Evolutionary conservation across 495 filamentous ascomycete species (phyloP).

Genomic region (Pyrenula massariospora): DNA sequence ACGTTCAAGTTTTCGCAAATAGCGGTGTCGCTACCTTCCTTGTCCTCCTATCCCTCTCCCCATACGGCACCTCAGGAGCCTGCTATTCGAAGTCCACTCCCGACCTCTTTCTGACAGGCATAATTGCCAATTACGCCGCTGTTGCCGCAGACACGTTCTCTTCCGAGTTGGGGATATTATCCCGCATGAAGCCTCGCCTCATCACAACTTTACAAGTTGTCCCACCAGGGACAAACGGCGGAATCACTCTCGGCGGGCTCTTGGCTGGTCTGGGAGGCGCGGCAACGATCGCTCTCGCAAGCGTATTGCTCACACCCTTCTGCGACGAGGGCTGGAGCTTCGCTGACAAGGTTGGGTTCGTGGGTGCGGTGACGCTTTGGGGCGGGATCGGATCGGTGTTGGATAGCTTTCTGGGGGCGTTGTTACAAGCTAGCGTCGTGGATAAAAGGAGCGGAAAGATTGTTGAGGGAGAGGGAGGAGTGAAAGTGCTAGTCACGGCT

Average conservation of each 20-base stretch:
- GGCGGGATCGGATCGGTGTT: constrained; percentile 69
- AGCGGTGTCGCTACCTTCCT: constrained; percentile 67
- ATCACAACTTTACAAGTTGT: constrained; percentile 72
- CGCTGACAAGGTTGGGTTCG: constrained; percentile 39
- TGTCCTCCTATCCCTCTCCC: constrained; percentile 56
- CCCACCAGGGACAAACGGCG: constrained; percentile 86
- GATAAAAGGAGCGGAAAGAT: constrained; percentile 76
- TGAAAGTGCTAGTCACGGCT: constrained; percentile 46
- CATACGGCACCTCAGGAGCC: background rate
- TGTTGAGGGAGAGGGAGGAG: constrained; percentile 76
- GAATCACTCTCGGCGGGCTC: constrained; percentile 64
- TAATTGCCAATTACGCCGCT: constrained; percentile 74
- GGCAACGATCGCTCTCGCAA: constrained; percentile 53
- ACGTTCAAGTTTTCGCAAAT: constrained; percentile 87
- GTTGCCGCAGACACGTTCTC: constrained; percentile 90
- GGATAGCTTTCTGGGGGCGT: constrained; percentile 76
- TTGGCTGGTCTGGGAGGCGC: constrained; percentile 65
- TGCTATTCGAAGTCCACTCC: background rate
- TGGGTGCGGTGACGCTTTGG: constrained; percentile 52
- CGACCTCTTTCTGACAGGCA: constrained; percentile 38
- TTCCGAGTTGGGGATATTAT: constrained; percentile 88
- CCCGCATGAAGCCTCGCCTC: constrained; percentile 62
- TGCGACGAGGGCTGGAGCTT: constrained; percentile 39
- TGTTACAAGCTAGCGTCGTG: constrained; percentile 77
- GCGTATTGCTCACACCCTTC: constrained; percentile 57